phyloP scores from a whole-genome alignment of 2,329 filamentous ascomycete genomes.

The Byssochlamys sp. region DNA sequence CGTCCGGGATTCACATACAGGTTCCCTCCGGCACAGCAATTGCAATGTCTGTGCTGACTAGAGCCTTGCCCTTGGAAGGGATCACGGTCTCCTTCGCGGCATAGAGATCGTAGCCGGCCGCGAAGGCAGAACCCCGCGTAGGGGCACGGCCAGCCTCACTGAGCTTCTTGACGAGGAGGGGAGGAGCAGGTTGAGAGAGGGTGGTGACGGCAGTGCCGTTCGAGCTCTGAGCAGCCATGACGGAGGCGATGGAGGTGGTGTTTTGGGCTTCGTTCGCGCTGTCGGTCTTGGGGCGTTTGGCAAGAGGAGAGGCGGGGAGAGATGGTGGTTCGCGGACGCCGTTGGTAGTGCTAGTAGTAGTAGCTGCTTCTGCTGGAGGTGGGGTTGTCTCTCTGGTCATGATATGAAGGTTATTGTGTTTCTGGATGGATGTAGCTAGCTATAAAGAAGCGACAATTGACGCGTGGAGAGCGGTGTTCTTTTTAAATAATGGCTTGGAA shows the following conservation, averaged over 20 bases:
- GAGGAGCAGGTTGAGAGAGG: constrained; percentile 40
- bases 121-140: constrained; percentile 77
- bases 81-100: constrained; percentile 63
- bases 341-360: constrained; percentile 12
- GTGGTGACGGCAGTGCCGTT: constrained; percentile 24
- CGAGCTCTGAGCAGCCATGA: constrained; percentile 22
- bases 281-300: constrained; percentile 67
- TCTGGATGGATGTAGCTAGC: neutral
- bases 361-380: constrained; percentile 19
- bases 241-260: constrained; percentile 10
- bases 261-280: constrained; percentile 1
- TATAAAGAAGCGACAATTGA: neutral
- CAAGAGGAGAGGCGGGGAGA: constrained; percentile 61
- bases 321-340: constrained; percentile 43
- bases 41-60: constrained; percentile 83
- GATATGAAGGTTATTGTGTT: constrained; percentile 9
- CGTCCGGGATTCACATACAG: constrained; percentile 49
- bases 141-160: constrained; percentile 68
- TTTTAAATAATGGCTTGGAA: neutral
- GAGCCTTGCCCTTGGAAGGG: constrained; percentile 69
- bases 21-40: constrained; percentile 86
- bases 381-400: constrained; percentile 38
- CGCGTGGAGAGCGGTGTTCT: neutral
- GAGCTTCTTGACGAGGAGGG: constrained; percentile 80
- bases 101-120: constrained; percentile 92